A percentile compares a stretch with the other conserved stretches of the same genome.
Evolutionary conservation across 192 early-diverging fungal species (phyloP).

Genomic region (Paraglomus brasilianum): DNA sequence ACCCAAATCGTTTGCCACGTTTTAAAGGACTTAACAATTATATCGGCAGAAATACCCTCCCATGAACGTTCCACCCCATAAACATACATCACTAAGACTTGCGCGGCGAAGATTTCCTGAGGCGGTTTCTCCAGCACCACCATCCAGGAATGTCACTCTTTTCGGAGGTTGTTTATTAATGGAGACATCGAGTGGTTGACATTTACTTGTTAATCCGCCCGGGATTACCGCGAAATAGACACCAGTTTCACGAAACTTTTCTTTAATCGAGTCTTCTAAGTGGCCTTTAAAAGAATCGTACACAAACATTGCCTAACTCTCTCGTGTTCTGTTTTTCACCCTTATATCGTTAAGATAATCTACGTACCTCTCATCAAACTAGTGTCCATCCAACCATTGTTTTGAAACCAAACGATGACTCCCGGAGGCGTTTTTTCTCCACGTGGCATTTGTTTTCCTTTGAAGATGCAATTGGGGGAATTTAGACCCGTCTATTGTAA

Average conservation of each 20-base stretch:
- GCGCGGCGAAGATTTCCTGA: neutral
- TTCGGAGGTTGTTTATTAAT: slow-evolving; percentile 19
- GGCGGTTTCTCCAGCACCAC: neutral
- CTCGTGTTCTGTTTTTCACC: neutral
- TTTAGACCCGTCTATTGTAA: slow-evolving; percentile 3
- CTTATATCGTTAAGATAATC: neutral
- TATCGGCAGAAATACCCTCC: slow-evolving; percentile 2
- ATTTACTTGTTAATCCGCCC: slow-evolving; percentile 15
- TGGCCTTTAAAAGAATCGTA: slow-evolving; percentile 14
- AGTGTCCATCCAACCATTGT: slow-evolving; percentile 16
- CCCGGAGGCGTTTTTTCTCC: slow-evolving; percentile 2
- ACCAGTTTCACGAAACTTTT: neutral
- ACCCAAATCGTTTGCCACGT: too few relatives aligned
- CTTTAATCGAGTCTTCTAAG: neutral
- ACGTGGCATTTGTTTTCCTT: neutral
- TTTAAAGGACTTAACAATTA: too few relatives aligned
- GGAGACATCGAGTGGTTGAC: slow-evolving; percentile 11
- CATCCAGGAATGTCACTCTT: slow-evolving; percentile 22
- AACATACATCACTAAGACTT: neutral
- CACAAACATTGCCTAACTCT: neutral
- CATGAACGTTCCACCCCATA: slow-evolving; percentile 12
- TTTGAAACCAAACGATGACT: slow-evolving; percentile 9
- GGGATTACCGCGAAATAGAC: slow-evolving; percentile 14
- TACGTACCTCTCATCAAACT: neutral
- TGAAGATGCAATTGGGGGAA: slow-evolving; percentile 1